Percentiles rank a stretch among this genome's conserved stretches.
Evolutionary conservation across 495 filamentous ascomycete genomes (phyloP).

Genomic region (Cryomyces minteri): DNA sequence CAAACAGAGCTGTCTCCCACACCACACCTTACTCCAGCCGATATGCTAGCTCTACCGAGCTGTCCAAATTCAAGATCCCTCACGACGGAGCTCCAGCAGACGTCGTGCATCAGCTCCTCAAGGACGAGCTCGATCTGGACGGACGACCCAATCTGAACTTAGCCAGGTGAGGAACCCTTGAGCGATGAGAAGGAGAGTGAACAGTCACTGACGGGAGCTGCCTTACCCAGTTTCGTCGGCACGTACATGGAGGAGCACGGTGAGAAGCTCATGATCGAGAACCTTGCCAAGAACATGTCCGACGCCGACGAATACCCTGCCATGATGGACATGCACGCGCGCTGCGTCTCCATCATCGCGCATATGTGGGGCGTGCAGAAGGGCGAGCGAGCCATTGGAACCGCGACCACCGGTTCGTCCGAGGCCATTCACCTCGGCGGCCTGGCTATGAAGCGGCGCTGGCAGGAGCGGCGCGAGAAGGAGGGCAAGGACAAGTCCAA

Average conservation of each 20-base stretch:
- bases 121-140: constrained; percentile 53
- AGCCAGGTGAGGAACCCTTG: constrained; percentile 6
- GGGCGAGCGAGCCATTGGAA: constrained; percentile 48
- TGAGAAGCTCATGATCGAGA: constrained; percentile 45
- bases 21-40: constrained; percentile 44
- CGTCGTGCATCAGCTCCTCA: constrained; percentile 47
- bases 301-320: constrained; percentile 66
- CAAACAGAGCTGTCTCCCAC: constrained; percentile 26
- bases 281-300: constrained; percentile 45
- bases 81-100: constrained; percentile 41
- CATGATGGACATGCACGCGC: constrained; percentile 51
- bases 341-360: constrained; percentile 53
- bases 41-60: constrained; percentile 39
- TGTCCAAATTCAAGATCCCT: constrained; percentile 52
- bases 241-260: constrained; percentile 56
- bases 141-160: constrained; percentile 56
- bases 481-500: constrained; percentile 41
- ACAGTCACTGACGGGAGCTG: no score
- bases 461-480: constrained; percentile 45
- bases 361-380: constrained; percentile 49
- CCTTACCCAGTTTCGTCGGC: constrained; percentile 36
- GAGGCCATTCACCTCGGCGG: constrained; percentile 64
- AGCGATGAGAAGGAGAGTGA: no score
- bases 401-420: constrained; percentile 53
- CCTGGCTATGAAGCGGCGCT: constrained; percentile 59